These are phyloP conservation scores for Sphagnum magellanicum DNA, from an alignment of 228 moss, liverwort and hornwort species.

Conservation along the genomic window DNA sequence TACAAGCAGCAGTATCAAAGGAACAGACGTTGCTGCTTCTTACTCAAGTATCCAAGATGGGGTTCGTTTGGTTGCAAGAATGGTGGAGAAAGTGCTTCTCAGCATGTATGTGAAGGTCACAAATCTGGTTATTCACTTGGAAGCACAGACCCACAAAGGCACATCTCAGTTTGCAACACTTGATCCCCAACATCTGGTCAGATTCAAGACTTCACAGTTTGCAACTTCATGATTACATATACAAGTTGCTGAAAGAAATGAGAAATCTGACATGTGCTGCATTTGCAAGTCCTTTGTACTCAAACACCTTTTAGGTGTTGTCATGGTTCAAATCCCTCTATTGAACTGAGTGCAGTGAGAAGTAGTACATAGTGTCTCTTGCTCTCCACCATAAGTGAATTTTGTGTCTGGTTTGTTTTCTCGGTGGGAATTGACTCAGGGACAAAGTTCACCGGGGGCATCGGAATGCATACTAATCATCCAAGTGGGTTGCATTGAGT, in stretches of 20 bases:
- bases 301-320: too few relatives aligned
- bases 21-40: conserved; percentile 31
- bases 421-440: too few relatives aligned
- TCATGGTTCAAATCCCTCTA: too few relatives aligned
- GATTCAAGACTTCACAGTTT: too few relatives aligned
- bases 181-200: too few relatives aligned
- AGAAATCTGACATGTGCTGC: too few relatives aligned
- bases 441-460: not conserved
- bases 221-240: too few relatives aligned
- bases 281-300: too few relatives aligned
- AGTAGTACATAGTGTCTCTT: not conserved
- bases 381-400: not conserved
- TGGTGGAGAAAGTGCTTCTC: conserved; percentile 88
- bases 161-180: not conserved
- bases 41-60: conserved; percentile 93
- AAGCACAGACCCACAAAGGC: conserved; percentile 34
- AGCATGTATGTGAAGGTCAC: conserved; percentile 77
- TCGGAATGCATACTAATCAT: conserved; percentile 37
- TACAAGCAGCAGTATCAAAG: conserved; percentile 43
- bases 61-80: conserved; percentile 88
- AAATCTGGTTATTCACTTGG: conserved; percentile 61
- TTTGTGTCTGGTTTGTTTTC: too few relatives aligned
- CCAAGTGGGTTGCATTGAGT: conserved; percentile 63
- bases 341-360: too few relatives aligned
- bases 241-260: too few relatives aligned